Base-by-base conservation (phyloP, 371 early-diverging fungal genomes). In the Haplosporangium sp. region DNA sequence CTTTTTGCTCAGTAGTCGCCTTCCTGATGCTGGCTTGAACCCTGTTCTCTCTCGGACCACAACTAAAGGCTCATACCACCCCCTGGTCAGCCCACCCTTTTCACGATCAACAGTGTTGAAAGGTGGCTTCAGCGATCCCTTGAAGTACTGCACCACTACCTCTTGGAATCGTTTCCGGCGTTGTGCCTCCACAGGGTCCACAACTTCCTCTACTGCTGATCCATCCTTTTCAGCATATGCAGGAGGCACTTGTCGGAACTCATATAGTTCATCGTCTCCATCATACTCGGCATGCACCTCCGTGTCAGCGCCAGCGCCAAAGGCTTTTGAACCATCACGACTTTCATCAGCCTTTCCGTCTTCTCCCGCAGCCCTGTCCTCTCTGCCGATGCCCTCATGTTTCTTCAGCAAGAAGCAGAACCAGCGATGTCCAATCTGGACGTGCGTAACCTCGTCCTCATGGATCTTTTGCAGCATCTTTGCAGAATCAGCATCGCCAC, bases 361-460 rank as follows among this genome's bases (percentile, higher is more conserved):
- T n/a, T n/a, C n/a, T n/a, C n/a, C 53, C 21, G 29, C 41, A 41
- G 56, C 21, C 21, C n/a, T 21, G 40, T 38, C 61, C 41, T 38
- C 40, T 14, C 14, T 21, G 16, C 73, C 73, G 5, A 79, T 47
- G 8, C 80, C 80, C n/a, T 79, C 80, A 54, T 79, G 80, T 42
- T 43, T 59, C 43, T 72, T 72, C 48, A 79, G 47, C 29, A 79
- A 29, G 59, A 63, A 68, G 52, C 81, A 69, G 64, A 88, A 88
- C 88, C 88, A 86, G 2, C 84, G 81, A 56, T 85, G 85, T 14
- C 88, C 85, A 40, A 83, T 81, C 59, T 75, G 83, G 16, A 86
- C 88, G 64, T 89, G 89, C 6, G 86, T 84, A 5, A 89, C 82
- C 63, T 89, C 89, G 62, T 89, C 89, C 60, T 81, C 68, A 42